These are phyloP conservation scores for Lipomyces orientalis DNA, from an alignment of 805 yeast genomes.

Conservation along the genomic window DNA sequence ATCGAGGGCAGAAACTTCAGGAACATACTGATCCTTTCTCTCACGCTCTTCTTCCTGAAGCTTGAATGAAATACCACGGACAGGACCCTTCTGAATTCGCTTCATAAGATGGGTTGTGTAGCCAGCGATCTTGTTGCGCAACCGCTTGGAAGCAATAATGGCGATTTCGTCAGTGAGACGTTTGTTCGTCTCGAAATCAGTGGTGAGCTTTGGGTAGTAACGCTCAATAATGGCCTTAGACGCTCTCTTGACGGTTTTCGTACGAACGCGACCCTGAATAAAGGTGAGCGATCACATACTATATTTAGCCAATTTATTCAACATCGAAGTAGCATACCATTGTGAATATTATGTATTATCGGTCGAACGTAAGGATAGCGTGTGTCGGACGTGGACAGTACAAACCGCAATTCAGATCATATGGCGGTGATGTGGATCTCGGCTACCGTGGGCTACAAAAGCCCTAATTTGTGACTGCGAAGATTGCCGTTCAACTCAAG, in stretches of 20 bases:
- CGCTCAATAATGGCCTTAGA: conserved; percentile 99
- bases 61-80: conserved; percentile 99
- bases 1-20: conserved; percentile 99
- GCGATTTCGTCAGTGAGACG: conserved; percentile 98
- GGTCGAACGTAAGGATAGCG: neutral
- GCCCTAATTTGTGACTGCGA: conserved; percentile 2
- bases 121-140: conserved; percentile 99
- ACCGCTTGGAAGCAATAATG: conserved; percentile 98
- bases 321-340: conserved; percentile 17
- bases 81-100: conserved; percentile 99
- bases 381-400: neutral
- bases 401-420: neutral
- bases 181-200: conserved; percentile 99
- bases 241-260: conserved; percentile 99
- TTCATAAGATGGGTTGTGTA: conserved; percentile 99
- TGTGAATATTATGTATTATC: conserved; percentile 7
- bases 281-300: neutral
- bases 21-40: conserved; percentile 99
- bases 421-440: neutral
- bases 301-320: neutral
- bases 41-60: conserved; percentile 99
- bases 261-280: conserved; percentile 98
- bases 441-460: neutral
- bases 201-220: conserved; percentile 99
- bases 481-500: neutral